These are phyloP conservation scores for Populus simonii DNA, from an alignment of 345 rosid species.

Conservation along the genomic window DNA sequence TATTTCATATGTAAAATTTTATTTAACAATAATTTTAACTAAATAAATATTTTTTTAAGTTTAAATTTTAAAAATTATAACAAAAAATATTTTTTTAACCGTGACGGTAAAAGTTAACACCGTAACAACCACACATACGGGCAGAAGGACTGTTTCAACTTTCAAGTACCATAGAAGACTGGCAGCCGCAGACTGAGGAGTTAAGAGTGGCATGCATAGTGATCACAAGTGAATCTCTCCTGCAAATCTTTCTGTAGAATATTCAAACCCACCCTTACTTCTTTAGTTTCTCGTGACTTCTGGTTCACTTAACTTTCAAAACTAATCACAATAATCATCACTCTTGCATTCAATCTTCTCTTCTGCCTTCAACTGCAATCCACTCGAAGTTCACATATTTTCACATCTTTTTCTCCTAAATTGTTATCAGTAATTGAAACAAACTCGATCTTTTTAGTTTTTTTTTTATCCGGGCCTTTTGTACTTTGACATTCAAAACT, in stretches of 20 bases:
- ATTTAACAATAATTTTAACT: no score
- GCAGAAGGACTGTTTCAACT: neutral
- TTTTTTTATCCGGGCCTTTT: neutral
- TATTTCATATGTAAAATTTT: no score
- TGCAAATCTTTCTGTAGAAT: neutral
- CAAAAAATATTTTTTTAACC: no score
- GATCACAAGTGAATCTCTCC: neutral
- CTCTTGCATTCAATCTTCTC: neutral
- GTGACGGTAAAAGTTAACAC: no score
- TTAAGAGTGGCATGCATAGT: neutral
- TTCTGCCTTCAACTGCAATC: neutral
- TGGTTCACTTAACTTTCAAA: neutral
- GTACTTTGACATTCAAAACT: neutral
- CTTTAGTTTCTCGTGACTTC: neutral
- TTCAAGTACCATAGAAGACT: neutral
- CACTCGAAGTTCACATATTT: neutral
- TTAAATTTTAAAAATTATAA: no score
- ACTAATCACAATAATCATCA: neutral
- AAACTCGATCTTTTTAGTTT: neutral
- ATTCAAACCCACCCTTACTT: neutral
- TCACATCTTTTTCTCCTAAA: neutral
- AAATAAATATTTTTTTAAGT: no score
- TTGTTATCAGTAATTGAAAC: neutral
- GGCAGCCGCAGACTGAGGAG: conserved; percentile 16
- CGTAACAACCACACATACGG: neutral